Evolutionary conservation across 2,329 filamentous ascomycete species (phyloP).

Genomic region (Macroventuria anomochaeta): DNA sequence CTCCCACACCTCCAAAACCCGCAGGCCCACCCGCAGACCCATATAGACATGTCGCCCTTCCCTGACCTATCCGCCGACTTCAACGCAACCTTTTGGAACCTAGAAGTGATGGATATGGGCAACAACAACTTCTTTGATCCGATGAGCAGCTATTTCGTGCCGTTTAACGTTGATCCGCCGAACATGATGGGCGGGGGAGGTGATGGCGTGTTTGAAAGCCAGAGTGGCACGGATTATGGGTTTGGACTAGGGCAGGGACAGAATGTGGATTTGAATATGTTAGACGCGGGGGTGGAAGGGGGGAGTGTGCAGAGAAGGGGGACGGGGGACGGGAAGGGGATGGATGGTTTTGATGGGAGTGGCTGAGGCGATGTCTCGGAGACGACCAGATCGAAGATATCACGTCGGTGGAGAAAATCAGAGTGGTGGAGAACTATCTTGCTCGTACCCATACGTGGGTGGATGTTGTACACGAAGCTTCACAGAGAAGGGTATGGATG

Average conservation of each 20-base stretch:
- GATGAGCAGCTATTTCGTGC: slow-evolving; percentile 84
- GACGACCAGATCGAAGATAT: no score
- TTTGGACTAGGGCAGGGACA: slow-evolving; percentile 33
- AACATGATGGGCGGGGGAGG: slow-evolving; percentile 38
- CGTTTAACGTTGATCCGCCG: slow-evolving; percentile 87
- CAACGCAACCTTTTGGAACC: slow-evolving; percentile 45
- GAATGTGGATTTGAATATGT: slow-evolving; percentile 27
- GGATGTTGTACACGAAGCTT: background rate
- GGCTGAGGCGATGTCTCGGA: background rate
- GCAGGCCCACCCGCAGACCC: slow-evolving; percentile 26
- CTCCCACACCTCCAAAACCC: slow-evolving; percentile 28
- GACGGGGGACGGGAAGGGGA: slow-evolving; percentile 1
- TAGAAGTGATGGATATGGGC: slow-evolving; percentile 41
- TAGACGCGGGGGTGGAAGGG: slow-evolving; percentile 17
- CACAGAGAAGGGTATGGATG: background rate
- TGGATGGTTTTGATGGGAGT: slow-evolving; percentile 9
- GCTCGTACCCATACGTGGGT: background rate
- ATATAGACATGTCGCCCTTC: slow-evolving; percentile 43
- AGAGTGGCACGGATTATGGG: slow-evolving; percentile 25
- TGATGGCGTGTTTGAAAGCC: slow-evolving; percentile 40
- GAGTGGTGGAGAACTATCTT: background rate
- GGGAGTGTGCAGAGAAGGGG: background rate
- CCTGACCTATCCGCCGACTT: slow-evolving; percentile 40
- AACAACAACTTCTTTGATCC: slow-evolving; percentile 48
- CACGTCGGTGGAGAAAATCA: background rate